Base-by-base conservation (phyloP, 1,284 basidiomycete species). In the Agroathelia rolfsii region DNA sequence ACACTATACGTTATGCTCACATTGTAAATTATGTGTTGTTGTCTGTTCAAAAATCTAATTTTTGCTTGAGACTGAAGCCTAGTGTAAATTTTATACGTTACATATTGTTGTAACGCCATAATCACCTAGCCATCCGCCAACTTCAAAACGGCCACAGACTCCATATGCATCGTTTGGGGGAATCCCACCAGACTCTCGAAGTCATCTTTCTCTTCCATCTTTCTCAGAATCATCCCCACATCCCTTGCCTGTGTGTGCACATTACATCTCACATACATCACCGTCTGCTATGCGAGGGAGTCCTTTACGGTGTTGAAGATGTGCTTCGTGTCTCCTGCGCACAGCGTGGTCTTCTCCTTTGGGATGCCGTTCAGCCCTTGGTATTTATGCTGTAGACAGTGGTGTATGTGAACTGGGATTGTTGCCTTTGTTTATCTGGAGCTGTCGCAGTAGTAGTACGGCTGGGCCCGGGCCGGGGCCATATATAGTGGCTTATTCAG, bases 231-330 rank as follows among this genome's bases (percentile, higher is more conserved):
- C 53, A 63, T 69, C n/a, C 82, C 86, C 2, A 90, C 64, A 52
- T 90, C 87, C 44, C 83, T 62, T 14, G 84, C 84, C 58, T 90
- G 85, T 8, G 82, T 85, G 44, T 86, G 83, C 32, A 88, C 93
- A 54, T 97, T 97, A 55, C 94, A 97, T 48, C 82, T 87, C 39
- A 95, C 87, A 53, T 95, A 95, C 35, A 93, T 83, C 35, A 94
- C 71, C 7, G 87, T 89, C 37, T 62, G 56, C 2, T 63, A 60
- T 0, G 74, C 55, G 2, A 84, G 83, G 48, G 87, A 92, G 28
- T 70, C 58, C 9, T 64, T 56, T 14, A 86, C 81, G 9, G 63
- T 62, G 3, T 61, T 59, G 48, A 83, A 85, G 39, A 86, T 78
- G 45, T 76, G 59, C 18, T 73, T 66, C 1, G 80, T 78, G 39